These are phyloP conservation scores for Xylaria curta DNA, from an alignment of 495 filamentous ascomycete species.

Conservation along the genomic window DNA sequence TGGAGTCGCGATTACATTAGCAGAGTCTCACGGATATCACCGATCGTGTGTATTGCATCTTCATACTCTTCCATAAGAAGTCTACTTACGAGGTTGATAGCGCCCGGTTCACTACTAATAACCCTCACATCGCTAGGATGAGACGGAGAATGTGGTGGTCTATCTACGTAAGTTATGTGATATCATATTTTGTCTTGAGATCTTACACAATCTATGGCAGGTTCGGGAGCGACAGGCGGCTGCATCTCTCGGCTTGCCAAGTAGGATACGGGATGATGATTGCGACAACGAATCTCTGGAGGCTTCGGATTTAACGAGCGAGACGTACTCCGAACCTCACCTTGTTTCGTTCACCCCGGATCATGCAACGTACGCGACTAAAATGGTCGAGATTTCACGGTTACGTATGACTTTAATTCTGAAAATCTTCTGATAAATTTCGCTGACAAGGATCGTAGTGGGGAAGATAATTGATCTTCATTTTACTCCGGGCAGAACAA, in stretches of 20 bases:
- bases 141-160: constrained; percentile 5
- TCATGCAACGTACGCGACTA: neutral
- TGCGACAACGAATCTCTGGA: neutral
- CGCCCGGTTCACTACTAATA: neutral
- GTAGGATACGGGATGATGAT: constrained; percentile 1
- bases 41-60: neutral
- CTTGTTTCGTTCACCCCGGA: neutral
- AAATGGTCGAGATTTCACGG: constrained; percentile 5
- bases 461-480: constrained; percentile 6
- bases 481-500: neutral
- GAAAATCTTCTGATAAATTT: neutral
- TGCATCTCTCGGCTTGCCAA: constrained; percentile 2
- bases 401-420: neutral
- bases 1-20: neutral
- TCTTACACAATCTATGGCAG: neutral
- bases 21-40: neutral
- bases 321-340: neutral
- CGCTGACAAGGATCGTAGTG: neutral
- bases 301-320: neutral
- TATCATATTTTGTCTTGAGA: neutral
- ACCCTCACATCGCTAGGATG: neutral
- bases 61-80: neutral
- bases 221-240: neutral
- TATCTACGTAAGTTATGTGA: neutral
- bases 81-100: neutral